These are phyloP conservation scores for Microsporum canis DNA, from an alignment of 2,329 filamentous ascomycete genomes.

Conservation along the genomic window DNA sequence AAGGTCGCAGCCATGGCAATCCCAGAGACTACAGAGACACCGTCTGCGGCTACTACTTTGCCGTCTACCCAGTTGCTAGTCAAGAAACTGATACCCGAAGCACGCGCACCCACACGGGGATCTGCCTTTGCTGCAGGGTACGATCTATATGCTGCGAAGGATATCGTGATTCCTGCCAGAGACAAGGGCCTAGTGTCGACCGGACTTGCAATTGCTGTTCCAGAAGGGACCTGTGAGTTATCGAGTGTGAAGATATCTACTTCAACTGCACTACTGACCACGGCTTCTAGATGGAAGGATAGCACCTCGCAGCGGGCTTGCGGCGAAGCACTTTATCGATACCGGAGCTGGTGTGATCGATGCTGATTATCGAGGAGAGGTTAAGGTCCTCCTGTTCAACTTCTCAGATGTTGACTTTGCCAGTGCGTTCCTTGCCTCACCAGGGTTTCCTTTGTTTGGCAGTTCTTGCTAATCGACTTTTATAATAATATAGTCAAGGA, in stretches of 20 bases:
- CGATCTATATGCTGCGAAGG: conserved; percentile 71
- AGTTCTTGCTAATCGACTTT: neutral
- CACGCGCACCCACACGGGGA: conserved; percentile 74
- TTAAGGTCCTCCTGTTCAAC: conserved; percentile 94
- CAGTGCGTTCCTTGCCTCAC: conserved; percentile 16
- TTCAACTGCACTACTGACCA: conserved; percentile 1
- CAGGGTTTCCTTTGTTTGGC: neutral
- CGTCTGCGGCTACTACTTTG: neutral
- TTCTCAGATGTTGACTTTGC: conserved; percentile 70
- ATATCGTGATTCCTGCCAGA: conserved; percentile 63
- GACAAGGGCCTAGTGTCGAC: conserved; percentile 84
- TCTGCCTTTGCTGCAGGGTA: conserved; percentile 87
- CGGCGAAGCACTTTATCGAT: conserved; percentile 90
- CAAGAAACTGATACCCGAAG: conserved; percentile 74
- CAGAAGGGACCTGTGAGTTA: conserved; percentile 71
- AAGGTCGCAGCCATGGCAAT: conserved; percentile 38
- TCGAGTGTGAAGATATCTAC: neutral
- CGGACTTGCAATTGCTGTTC: conserved; percentile 82
- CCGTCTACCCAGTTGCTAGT: conserved; percentile 54
- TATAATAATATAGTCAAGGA: conserved; percentile 46
- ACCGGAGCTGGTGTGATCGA: conserved; percentile 95
- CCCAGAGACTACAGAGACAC: conserved; percentile 15
- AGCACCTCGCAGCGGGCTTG: conserved; percentile 81
- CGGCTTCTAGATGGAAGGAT: conserved; percentile 62
- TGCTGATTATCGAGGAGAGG: conserved; percentile 86